phyloP scores from a whole-genome alignment of 352 stramenopile genomes.

The Globisporangium ultimum region DNA sequence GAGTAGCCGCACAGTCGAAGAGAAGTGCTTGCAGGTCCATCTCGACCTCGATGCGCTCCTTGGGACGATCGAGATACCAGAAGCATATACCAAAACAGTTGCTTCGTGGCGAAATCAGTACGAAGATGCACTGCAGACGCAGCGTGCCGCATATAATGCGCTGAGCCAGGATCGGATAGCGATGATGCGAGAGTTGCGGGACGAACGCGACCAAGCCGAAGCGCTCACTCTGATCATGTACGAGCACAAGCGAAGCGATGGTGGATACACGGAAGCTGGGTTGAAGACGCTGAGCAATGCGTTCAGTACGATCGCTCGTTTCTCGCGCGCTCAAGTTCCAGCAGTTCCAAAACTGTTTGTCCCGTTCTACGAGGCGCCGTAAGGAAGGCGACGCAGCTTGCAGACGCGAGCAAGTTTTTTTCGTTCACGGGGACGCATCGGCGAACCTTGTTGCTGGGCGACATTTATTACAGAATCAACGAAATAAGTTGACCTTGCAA shows the following conservation, averaged over 20 bases:
- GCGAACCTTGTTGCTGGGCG: too few species aligned
- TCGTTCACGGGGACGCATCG: too few species aligned
- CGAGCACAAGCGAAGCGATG: constrained; percentile 10
- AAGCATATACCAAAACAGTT: constrained; percentile 5
- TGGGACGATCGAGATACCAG: background rate
- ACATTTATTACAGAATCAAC: too few species aligned
- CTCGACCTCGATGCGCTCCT: constrained; percentile 3
- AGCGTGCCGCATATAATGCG: background rate
- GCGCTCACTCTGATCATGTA: constrained; percentile 13
- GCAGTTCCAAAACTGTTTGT: constrained; percentile 7
- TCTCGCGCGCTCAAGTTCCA: constrained; percentile 12
- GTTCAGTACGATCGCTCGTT: constrained; percentile 15
- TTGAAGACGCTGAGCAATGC: constrained; percentile 9
- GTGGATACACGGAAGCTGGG: background rate
- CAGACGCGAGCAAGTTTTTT: too few species aligned
- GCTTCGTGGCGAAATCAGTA: constrained; percentile 8
- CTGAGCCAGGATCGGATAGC: constrained; percentile 12
- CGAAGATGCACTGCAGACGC: constrained; percentile 9
- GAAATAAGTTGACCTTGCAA: too few species aligned
- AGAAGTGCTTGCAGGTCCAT: constrained; percentile 3
- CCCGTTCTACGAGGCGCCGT: constrained; percentile 5
- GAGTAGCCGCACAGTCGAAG: constrained; percentile 8
- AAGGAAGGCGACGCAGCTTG: too few species aligned
- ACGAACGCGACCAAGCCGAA: constrained; percentile 4
- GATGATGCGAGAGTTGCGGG: constrained; percentile 7